phyloP scores from a whole-genome alignment of 257 asterid species.

The Nicotiana undulata region DNA sequence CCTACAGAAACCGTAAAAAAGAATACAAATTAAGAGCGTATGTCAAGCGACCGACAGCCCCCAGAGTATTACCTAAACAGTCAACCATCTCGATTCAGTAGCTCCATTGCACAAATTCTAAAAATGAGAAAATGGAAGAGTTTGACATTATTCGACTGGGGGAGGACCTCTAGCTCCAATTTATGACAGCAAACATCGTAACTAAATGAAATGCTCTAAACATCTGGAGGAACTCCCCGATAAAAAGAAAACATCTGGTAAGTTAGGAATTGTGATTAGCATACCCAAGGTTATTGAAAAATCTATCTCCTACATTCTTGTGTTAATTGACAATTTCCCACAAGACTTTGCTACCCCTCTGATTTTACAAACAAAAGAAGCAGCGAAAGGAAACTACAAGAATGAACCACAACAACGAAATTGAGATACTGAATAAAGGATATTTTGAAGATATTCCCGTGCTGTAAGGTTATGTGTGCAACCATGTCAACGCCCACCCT shows the following conservation, averaged over 20 bases:
- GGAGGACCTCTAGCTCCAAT: not conserved
- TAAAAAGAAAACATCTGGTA: not conserved
- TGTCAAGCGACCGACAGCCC: not conserved
- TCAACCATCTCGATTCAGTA: not conserved
- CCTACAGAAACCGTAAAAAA: not conserved
- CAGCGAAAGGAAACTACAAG: not conserved
- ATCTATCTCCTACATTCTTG: not conserved
- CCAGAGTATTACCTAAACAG: not conserved
- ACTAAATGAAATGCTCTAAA: not conserved
- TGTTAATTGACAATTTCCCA: not conserved
- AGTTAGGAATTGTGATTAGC: not conserved
- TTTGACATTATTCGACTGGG: not conserved
- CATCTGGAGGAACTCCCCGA: not conserved
- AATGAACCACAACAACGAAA: not conserved
- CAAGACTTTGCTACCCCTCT: not conserved
- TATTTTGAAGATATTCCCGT: constrained; percentile 78
- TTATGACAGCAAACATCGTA: not conserved
- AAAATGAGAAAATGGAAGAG: not conserved
- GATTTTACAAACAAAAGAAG: not conserved
- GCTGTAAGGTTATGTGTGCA: constrained; percentile 87
- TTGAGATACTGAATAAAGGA: constrained; percentile 37
- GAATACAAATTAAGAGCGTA: not conserved
- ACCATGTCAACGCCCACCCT: constrained; percentile 98
- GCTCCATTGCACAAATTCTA: not conserved
- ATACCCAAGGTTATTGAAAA: not conserved